Evolutionary conservation across 1,139 yeast genomes (phyloP).

Genomic region (Diutina siamensis): DNA sequence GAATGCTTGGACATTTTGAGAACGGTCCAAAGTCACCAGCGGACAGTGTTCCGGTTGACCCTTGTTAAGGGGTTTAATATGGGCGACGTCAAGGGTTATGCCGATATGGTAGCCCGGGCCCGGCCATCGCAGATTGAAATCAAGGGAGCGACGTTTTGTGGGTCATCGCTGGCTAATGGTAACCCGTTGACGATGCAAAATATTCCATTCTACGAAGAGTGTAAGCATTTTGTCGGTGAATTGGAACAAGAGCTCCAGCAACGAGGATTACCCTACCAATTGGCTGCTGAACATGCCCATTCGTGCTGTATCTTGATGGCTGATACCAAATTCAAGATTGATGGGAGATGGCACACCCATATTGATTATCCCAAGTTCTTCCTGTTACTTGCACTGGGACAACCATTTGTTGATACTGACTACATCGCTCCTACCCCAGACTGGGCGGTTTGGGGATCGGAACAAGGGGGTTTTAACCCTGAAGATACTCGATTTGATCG

Average conservation of each 20-base stretch:
- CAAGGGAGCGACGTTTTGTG: slow-evolving; percentile 92
- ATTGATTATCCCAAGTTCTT: slow-evolving; percentile 75
- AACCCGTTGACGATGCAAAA: slow-evolving; percentile 92
- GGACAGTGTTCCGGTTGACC: slow-evolving; percentile 86
- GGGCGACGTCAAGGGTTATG: slow-evolving; percentile 75
- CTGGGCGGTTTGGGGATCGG: slow-evolving; percentile 87
- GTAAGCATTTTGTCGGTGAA: slow-evolving; percentile 58
- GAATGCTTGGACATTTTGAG: slow-evolving; percentile 70
- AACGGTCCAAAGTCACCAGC: slow-evolving; percentile 62
- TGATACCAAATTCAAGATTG: slow-evolving; percentile 53
- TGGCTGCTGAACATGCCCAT: slow-evolving; percentile 95
- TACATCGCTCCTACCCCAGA: slow-evolving; percentile 72
- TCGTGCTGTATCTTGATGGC: slow-evolving; percentile 88
- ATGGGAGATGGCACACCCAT: slow-evolving; percentile 80
- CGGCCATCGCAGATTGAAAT: slow-evolving; percentile 83
- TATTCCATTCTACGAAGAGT: slow-evolving; percentile 89
- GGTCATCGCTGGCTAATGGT: slow-evolving; percentile 68
- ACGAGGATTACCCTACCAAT: slow-evolving; percentile 61
- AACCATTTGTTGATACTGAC: slow-evolving; percentile 66
- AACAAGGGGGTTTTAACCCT: slow-evolving; percentile 84
- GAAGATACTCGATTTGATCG: slow-evolving; percentile 61
- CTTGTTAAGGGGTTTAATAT: slow-evolving; percentile 88
- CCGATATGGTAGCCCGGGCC: slow-evolving; percentile 76
- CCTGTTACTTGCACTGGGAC: slow-evolving; percentile 51
- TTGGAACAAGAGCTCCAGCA: slow-evolving; percentile 46